Conservation (phyloP, 306 rosid species). For the Betula pendula region DNA sequence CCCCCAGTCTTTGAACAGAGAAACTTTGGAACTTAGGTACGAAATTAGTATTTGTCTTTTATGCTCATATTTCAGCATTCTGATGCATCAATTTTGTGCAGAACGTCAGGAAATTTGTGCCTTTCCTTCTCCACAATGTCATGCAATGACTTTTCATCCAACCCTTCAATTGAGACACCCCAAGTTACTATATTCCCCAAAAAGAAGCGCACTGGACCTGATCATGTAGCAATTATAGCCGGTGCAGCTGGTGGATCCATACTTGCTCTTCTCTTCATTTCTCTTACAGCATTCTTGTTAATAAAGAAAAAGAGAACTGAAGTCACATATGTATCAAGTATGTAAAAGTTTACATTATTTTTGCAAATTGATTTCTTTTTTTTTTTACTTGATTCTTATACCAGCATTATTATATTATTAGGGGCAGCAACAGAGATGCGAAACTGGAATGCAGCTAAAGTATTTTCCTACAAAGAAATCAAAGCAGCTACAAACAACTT, state of each 20-base stretch:
- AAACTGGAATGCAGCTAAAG: conserved; percentile 80
- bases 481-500: conserved; percentile 79
- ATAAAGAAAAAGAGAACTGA: conserved; percentile 50
- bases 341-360: conserved; percentile 15
- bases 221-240: conserved; percentile 46
- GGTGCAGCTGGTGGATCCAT: conserved; percentile 60
- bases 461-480: conserved; percentile 78
- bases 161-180: conserved; percentile 75
- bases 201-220: conserved; percentile 42
- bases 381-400: conserved; percentile 5
- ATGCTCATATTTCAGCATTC: conserved; percentile 5
- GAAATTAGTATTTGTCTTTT: neutral
- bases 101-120: conserved; percentile 78
- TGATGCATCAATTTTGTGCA: conserved; percentile 41
- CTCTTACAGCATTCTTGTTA: conserved; percentile 42
- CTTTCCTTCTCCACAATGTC: conserved; percentile 66
- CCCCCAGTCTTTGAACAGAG: conserved; percentile 72
- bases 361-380: neutral
- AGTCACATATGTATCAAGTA: conserved; percentile 54
- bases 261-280: conserved; percentile 42
- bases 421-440: conserved; percentile 57
- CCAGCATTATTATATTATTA: conserved; percentile 21
- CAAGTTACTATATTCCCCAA: conserved; percentile 60
- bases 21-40: conserved; percentile 74
- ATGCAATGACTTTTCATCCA: conserved; percentile 54